phyloP scores from a whole-genome alignment of 148 eudicot genomes.

The Silene latifolia region DNA sequence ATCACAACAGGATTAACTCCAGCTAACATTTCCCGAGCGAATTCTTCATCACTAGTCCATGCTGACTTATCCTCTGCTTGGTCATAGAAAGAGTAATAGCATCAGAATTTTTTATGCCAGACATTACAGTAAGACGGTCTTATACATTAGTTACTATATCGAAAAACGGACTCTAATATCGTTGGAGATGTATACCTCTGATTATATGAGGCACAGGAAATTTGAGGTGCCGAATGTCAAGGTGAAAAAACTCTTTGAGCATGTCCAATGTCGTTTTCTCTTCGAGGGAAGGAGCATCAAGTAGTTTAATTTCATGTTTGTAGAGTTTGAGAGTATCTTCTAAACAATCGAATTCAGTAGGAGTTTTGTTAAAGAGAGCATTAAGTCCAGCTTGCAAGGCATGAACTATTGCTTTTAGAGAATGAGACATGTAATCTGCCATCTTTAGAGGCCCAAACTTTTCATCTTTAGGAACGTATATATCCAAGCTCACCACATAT shows the following conservation, averaged over 20 bases:
- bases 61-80: conserved; percentile 62
- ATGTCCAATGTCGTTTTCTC: conserved; percentile 43
- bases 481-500: conserved; percentile 38
- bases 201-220: conserved; percentile 76
- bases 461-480: conserved; percentile 84
- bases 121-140: background rate
- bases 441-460: conserved; percentile 56
- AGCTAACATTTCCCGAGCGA: conserved; percentile 83
- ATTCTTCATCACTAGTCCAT: conserved; percentile 87
- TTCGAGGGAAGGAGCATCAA: conserved; percentile 24
- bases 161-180: background rate
- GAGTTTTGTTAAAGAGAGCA: conserved; percentile 42
- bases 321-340: conserved; percentile 53
- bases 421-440: conserved; percentile 53
- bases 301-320: conserved; percentile 44
- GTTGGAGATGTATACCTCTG: conserved; percentile 34
- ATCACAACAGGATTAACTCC: conserved; percentile 75
- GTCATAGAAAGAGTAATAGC: background rate
- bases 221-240: conserved; percentile 51
- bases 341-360: conserved; percentile 59
- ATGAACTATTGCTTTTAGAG: conserved; percentile 53
- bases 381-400: conserved; percentile 44
- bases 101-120: background rate
- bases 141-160: no score
- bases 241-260: conserved; percentile 45